phyloP scores from a whole-genome alignment of 805 yeast genomes.

The Metschnikowia chrysomelidarum region DNA sequence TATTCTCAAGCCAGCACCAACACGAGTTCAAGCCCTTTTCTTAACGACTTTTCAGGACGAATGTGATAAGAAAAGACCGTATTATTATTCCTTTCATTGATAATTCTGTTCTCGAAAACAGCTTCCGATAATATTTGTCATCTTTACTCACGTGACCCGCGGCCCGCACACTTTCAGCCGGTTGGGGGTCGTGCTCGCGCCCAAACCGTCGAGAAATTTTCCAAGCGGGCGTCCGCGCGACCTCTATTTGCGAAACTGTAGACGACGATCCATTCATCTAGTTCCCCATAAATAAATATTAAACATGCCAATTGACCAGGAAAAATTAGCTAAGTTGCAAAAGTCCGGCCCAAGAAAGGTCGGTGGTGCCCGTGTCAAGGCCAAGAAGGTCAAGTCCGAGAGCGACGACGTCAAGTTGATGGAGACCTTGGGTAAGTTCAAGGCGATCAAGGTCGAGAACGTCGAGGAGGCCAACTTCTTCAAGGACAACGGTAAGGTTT shows the following conservation, averaged over 20 bases:
- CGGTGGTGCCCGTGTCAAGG: conserved; percentile 86
- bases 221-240: conserved; percentile 7
- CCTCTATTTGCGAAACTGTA: not conserved
- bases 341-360: conserved; percentile 79
- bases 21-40: no score
- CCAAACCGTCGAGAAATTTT: conserved; percentile 19
- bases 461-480: conserved; percentile 97
- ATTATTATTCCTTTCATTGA: not conserved
- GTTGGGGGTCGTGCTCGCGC: conserved; percentile 11
- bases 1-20: no score
- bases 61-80: no score
- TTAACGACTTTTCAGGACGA: no score
- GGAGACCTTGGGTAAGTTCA: conserved; percentile 82
- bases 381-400: conserved; percentile 74
- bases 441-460: conserved; percentile 83
- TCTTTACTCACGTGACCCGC: conserved; percentile 15
- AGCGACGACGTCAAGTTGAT: conserved; percentile 91
- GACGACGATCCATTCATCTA: not conserved
- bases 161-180: no score
- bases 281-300: conserved; percentile 6
- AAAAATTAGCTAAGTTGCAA: conserved; percentile 88
- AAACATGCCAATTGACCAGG: conserved; percentile 86
- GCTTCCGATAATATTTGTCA: no score
- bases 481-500: conserved; percentile 92
- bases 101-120: not conserved